Conservation (phyloP, 805 yeast genomes). For the Spathaspora sp. region DNA sequence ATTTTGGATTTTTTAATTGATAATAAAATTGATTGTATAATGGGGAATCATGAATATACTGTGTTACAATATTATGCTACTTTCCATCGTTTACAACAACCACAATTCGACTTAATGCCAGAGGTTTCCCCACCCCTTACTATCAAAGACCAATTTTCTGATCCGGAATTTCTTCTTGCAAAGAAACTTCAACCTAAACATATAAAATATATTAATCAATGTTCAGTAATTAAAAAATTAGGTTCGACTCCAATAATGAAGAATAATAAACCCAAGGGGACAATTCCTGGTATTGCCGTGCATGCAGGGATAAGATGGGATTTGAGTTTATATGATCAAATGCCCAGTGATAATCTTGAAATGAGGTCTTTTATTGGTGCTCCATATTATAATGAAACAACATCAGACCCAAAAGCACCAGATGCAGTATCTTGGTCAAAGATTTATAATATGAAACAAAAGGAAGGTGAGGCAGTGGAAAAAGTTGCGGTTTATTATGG, state of each 20-base stretch:
- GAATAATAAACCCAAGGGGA: conserved; percentile 13
- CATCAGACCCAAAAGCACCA: conserved; percentile 40
- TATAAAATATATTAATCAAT: conserved; percentile 52
- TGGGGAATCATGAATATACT: conserved; percentile 88
- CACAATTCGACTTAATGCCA: conserved; percentile 18
- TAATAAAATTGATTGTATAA: conserved; percentile 62
- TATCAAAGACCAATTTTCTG: conserved; percentile 19
- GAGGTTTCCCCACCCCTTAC: neutral
- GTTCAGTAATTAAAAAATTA: conserved; percentile 60
- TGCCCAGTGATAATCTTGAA: conserved; percentile 60
- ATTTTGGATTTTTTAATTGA: conserved; percentile 64
- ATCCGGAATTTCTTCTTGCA: conserved; percentile 45
- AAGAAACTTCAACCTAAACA: conserved; percentile 57
- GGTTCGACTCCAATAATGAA: conserved; percentile 54
- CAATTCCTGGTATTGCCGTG: conserved; percentile 51
- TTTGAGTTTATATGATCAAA: conserved; percentile 51
- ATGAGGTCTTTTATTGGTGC: conserved; percentile 62
- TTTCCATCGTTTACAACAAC: conserved; percentile 46
- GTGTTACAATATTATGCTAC: conserved; percentile 62
- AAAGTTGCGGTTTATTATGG: conserved; percentile 60
- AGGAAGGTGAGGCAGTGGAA: conserved; percentile 25
- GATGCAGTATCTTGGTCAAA: conserved; percentile 54
- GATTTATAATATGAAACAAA: conserved; percentile 48
- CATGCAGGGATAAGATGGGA: conserved; percentile 84
- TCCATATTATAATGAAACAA: conserved; percentile 57